phyloP scores from a whole-genome alignment of 225 moss, liverwort and hornwort genomes.

The Sphagnum contortum region DNA sequence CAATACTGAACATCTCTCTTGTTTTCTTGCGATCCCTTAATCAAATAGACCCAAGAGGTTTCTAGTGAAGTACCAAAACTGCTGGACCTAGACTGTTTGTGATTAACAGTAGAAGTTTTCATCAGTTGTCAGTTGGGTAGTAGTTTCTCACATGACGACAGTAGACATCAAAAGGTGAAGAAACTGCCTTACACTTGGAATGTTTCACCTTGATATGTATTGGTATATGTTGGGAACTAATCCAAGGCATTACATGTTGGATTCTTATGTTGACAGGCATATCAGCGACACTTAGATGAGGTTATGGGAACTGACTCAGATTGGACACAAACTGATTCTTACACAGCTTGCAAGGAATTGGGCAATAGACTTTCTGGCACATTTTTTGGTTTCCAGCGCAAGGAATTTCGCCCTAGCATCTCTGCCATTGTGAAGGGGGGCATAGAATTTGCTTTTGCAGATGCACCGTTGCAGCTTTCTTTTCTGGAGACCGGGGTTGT shows the following conservation, averaged over 20 bases:
- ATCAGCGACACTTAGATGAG: slow-evolving; percentile 58
- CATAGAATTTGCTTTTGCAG: slow-evolving; percentile 68
- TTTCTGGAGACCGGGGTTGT: slow-evolving; percentile 84
- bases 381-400: slow-evolving; percentile 75
- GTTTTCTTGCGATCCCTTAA: too few species aligned
- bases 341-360: slow-evolving; percentile 72
- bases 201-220: not conserved
- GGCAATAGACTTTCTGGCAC: slow-evolving; percentile 74
- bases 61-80: too few species aligned
- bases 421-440: slow-evolving; percentile 83
- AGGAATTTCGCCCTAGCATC: slow-evolving; percentile 82
- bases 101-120: too few species aligned
- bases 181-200: not conserved
- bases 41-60: too few species aligned
- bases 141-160: not conserved
- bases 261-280: slow-evolving; percentile 33
- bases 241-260: not conserved
- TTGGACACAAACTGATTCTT: slow-evolving; percentile 51
- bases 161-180: not conserved
- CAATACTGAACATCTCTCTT: too few species aligned
- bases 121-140: not conserved
- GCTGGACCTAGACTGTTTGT: too few species aligned
- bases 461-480: slow-evolving; percentile 67
- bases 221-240: not conserved
- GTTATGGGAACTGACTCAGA: slow-evolving; percentile 65